Base-by-base conservation (phyloP, 257 asterid species). In the Nicotiana benthamiana region DNA sequence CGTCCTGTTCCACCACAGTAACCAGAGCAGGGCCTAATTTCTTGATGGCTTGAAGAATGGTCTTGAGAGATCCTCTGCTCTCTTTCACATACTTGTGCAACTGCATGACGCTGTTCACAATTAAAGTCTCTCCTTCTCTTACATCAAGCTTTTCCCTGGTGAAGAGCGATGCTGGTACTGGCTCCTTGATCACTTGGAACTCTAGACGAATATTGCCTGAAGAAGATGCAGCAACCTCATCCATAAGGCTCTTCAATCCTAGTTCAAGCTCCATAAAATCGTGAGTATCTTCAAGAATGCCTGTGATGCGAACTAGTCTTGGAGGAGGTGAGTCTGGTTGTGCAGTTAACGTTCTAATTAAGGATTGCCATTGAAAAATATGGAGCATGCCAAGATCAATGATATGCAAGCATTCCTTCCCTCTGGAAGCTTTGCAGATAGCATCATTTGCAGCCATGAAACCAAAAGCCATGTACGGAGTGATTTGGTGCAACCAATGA, bases 1-100 rank as follows among this genome's bases (percentile, higher is more conserved):
- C 93, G 56, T 92, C 97, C 84, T 91, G 96, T 83, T 91, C 93
- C 65, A 90, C 91, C 40, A 91, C 87, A 22, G 91, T 90, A 6
- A 91, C 72, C 4, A 89, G 80, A 4, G 61, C 1, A 8, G 94
- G 96, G 16, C 56, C 68, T 6, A 91, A 85, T 59, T 82, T 85
- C 89, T 87, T 87, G 80, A 91, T 81, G 36, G 92, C 79, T 68
- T 88, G 90, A 5, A 90, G 91, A 52, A 87, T 66, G 17, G 82
- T 72, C 87, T 88, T 91, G 24, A 91, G 79, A 2, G 92, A 88
- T 1, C 91, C 93, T 82, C 92, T 86, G 59, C 92, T 91, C 32
- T 91, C 91, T 72, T 81, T 86, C 4, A 86, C 89, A 53, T 85
- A 89, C 57, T 77, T 88, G 88, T 91, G 92, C 82, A 91, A 66